Evolutionary conservation across 1,139 yeast species (phyloP).

Genomic region (Taphrina pruni): DNA sequence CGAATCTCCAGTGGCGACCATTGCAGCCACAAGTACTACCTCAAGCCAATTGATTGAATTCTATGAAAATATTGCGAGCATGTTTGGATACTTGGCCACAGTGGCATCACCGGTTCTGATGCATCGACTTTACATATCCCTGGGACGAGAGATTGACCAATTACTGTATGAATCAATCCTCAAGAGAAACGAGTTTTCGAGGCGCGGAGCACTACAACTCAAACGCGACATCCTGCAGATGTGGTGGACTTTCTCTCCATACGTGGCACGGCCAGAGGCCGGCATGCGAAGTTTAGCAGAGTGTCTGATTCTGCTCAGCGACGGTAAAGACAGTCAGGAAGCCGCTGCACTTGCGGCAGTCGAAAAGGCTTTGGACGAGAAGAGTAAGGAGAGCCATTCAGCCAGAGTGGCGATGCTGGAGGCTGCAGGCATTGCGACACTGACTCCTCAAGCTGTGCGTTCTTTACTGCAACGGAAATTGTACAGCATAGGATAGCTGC

Average conservation of each 20-base stretch:
- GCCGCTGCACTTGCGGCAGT: background rate
- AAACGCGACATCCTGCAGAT: slow-evolving; percentile 41
- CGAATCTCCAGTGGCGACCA: slow-evolving; percentile 16
- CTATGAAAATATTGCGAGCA: slow-evolving; percentile 24
- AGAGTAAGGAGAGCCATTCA: background rate
- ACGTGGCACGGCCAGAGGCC: slow-evolving; percentile 37
- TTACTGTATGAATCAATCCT: slow-evolving; percentile 22
- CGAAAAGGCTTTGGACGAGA: background rate
- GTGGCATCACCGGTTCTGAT: slow-evolving; percentile 28
- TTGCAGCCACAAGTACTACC: slow-evolving; percentile 23
- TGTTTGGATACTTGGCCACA: slow-evolving; percentile 34
- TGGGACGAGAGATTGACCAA: slow-evolving; percentile 34
- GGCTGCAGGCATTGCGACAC: background rate
- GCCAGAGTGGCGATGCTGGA: slow-evolving; percentile 13
- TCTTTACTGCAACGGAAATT: slow-evolving; percentile 5
- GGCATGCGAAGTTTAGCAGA: slow-evolving; percentile 31
- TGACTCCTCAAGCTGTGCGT: slow-evolving; percentile 6
- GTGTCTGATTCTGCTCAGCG: slow-evolving; percentile 6
- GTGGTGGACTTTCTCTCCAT: slow-evolving; percentile 35
- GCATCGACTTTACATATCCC: slow-evolving; percentile 22
- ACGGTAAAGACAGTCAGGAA: slow-evolving; percentile 10
- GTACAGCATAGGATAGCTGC: background rate
- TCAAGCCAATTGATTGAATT: slow-evolving; percentile 29
- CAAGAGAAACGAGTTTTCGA: slow-evolving; percentile 33
- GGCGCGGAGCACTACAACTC: slow-evolving; percentile 41